phyloP scores from a whole-genome alignment of 257 asterid species.

The Prunella vulgaris region DNA sequence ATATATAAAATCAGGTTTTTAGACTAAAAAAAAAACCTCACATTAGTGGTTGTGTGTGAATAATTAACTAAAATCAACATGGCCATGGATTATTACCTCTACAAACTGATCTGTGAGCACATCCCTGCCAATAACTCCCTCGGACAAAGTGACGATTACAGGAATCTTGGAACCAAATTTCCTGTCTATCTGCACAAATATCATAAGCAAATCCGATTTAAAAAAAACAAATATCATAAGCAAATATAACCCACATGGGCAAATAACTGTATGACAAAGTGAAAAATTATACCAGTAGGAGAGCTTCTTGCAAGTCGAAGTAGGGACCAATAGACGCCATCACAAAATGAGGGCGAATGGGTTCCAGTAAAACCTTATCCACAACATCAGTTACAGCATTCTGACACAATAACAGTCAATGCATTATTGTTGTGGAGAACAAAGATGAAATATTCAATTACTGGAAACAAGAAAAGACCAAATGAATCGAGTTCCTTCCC shows the following conservation, averaged over 20 bases:
- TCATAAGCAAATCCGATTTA: too few relatives aligned
- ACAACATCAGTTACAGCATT: slow-evolving; percentile 70
- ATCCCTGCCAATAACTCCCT: slow-evolving; percentile 67
- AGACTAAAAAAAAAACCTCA: background rate
- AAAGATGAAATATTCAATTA: background rate
- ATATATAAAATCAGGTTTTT: background rate
- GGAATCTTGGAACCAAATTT: slow-evolving; percentile 58
- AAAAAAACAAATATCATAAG: too few relatives aligned
- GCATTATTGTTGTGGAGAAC: slow-evolving; percentile 14
- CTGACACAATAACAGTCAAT: slow-evolving; percentile 31
- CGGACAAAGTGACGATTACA: slow-evolving; percentile 40
- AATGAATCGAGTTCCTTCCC: background rate
- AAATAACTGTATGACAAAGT: background rate
- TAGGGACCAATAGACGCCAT: slow-evolving; percentile 57
- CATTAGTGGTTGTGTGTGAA: background rate
- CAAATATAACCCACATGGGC: background rate
- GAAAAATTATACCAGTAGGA: slow-evolving; percentile 38
- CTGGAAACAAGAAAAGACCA: background rate
- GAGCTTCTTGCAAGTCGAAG: slow-evolving; percentile 38
- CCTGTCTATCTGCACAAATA: slow-evolving; percentile 43
- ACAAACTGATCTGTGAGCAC: slow-evolving; percentile 44
- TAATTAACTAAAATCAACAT: background rate
- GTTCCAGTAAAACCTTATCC: slow-evolving; percentile 58
- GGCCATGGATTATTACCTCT: slow-evolving; percentile 41
- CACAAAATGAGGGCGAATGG: slow-evolving; percentile 80